Conservation (phyloP, 78 protist genomes). For the Bodo saltans region DNA sequence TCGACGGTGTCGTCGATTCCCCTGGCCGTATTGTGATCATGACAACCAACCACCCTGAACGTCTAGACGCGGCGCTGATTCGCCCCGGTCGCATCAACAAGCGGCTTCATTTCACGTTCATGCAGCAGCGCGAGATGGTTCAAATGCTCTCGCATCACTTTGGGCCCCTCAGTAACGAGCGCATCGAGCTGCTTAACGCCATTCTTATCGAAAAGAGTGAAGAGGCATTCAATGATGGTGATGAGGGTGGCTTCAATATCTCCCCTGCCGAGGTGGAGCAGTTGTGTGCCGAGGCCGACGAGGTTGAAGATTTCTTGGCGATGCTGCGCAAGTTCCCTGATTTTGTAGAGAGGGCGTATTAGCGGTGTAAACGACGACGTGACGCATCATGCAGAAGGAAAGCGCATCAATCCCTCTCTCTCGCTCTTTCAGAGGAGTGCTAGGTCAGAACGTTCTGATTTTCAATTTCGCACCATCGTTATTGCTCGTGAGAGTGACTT, state of each 20-base stretch:
- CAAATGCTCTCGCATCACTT: slow-evolving; percentile 32
- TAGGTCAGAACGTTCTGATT: too few relatives aligned
- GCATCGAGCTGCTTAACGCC: neutral
- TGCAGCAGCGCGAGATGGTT: slow-evolving; percentile 4
- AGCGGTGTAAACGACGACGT: neutral
- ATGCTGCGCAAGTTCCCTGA: neutral
- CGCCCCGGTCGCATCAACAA: slow-evolving; percentile 52
- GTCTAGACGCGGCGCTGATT: slow-evolving; percentile 53
- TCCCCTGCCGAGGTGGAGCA: slow-evolving; percentile 33
- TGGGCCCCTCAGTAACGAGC: too few relatives aligned
- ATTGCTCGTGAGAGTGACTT: neutral
- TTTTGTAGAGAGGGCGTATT: neutral
- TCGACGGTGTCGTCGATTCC: slow-evolving; percentile 58
- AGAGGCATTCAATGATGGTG: neutral
- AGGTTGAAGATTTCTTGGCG: neutral
- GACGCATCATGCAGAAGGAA: too few relatives aligned
- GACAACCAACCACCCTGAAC: slow-evolving; percentile 52
- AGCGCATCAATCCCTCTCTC: too few relatives aligned
- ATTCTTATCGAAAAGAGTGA: neutral
- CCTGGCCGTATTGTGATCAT: slow-evolving; percentile 46
- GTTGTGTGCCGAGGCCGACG: slow-evolving; percentile 34
- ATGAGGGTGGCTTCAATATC: neutral
- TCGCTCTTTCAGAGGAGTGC: too few relatives aligned
- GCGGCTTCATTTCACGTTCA: slow-evolving; percentile 12
- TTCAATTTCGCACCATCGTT: neutral